phyloP scores from a whole-genome alignment of 73 alveolate species.

The Blepharisma stoltei region DNA sequence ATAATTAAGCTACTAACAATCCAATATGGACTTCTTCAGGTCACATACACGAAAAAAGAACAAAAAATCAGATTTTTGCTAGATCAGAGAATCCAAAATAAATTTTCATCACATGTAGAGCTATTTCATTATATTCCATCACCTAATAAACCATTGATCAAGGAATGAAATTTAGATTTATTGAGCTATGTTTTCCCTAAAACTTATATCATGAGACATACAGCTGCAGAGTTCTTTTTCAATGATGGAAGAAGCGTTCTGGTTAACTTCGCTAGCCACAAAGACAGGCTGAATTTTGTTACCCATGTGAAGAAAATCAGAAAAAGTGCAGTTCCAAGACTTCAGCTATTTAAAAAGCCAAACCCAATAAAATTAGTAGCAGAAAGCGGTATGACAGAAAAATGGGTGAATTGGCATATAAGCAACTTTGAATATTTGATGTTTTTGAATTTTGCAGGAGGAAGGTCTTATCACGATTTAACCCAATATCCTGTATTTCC shows the following conservation, averaged over 20 bases:
- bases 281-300: background rate
- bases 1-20: background rate
- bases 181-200: background rate
- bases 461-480: conserved; percentile 84
- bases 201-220: background rate
- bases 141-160: background rate
- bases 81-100: background rate
- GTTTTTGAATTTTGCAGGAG: conserved; percentile 79
- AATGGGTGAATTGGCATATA: conserved; percentile 56
- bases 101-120: background rate
- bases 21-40: background rate
- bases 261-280: background rate
- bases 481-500: conserved; percentile 98
- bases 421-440: conserved; percentile 80
- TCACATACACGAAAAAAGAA: background rate
- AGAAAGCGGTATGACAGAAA: conserved; percentile 58
- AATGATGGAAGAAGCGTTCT: background rate
- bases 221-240: conserved; percentile 28
- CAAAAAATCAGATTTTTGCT: background rate
- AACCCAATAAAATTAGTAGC: conserved; percentile 43
- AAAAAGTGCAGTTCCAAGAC: background rate
- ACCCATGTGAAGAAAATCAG: background rate
- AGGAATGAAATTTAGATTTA: background rate
- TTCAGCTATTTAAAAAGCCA: conserved; percentile 28
- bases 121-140: background rate